Evolutionary conservation across 2,329 filamentous ascomycete genomes (phyloP).

Genomic region (Talaromyces albobiverticillius): DNA sequence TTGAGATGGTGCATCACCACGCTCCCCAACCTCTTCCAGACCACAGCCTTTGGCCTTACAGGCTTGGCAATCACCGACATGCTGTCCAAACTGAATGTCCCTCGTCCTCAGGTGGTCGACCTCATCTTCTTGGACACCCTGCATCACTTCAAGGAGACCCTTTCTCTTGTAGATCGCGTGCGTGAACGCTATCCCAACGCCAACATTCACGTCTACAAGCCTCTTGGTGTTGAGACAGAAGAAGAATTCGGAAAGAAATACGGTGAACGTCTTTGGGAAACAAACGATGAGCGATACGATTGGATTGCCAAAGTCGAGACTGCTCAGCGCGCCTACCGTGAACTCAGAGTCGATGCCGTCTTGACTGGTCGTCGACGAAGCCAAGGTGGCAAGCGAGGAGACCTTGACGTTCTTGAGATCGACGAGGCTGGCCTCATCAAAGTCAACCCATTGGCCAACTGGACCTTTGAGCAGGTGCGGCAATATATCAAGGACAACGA

Average conservation of each 20-base stretch:
- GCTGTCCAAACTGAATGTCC: conserved; percentile 50
- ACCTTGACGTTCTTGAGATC: conserved; percentile 86
- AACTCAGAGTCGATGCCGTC: conserved; percentile 83
- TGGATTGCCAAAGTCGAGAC: conserved; percentile 98
- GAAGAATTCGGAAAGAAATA: conserved; percentile 79
- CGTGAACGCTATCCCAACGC: conserved; percentile 72
- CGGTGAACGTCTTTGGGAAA: conserved; percentile 80
- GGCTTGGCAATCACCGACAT: conserved; percentile 79
- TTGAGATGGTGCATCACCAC: conserved; percentile 88
- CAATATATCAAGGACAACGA: conserved; percentile 80
- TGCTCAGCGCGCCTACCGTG: conserved; percentile 82
- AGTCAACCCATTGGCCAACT: conserved; percentile 95
- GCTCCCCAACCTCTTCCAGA: conserved; percentile 85
- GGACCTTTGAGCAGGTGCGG: conserved; percentile 87
- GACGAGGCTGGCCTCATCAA: conserved; percentile 92
- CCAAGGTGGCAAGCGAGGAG: conserved; percentile 88
- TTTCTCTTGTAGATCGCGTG: conserved; percentile 70
- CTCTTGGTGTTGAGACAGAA: conserved; percentile 67
- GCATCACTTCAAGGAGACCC: conserved; percentile 77
- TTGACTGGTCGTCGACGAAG: conserved; percentile 88
- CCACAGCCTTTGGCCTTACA: conserved; percentile 77
- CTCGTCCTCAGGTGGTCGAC: conserved; percentile 49
- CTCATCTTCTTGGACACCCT: conserved; percentile 77
- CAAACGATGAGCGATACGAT: conserved; percentile 86
- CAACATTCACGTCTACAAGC: conserved; percentile 86